phyloP scores from a whole-genome alignment of 108 stramenopile genomes.

The Cyclotella cryptica region DNA sequence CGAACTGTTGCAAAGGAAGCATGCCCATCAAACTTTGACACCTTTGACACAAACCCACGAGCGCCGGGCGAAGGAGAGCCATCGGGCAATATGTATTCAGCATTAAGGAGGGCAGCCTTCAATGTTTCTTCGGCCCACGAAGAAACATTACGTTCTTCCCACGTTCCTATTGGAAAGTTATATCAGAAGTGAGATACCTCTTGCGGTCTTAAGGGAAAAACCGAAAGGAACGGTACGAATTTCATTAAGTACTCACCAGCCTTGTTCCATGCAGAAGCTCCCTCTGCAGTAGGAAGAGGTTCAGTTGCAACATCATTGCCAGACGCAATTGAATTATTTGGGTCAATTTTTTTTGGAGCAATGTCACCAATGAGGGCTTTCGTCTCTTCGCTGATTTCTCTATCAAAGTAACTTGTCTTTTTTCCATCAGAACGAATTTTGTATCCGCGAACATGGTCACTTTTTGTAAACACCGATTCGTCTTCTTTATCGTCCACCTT shows the following conservation, averaged over 20 bases:
- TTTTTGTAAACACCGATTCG: conserved; percentile 64
- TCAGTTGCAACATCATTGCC: conserved; percentile 39
- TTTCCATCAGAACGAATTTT: conserved; percentile 93
- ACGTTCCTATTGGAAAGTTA: conserved; percentile 66
- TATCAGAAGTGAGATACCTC: neutral
- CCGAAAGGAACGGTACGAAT: too few relatives aligned
- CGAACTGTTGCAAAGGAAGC: conserved; percentile 87
- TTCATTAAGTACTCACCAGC: conserved; percentile 55
- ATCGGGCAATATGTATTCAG: conserved; percentile 67
- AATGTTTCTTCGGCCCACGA: conserved; percentile 86
- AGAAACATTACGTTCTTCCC: conserved; percentile 92
- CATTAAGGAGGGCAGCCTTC: conserved; percentile 53
- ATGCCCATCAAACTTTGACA: conserved; percentile 73
- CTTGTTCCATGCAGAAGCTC: conserved; percentile 84
- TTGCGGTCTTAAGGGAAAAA: neutral
- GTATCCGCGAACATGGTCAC: conserved; percentile 93
- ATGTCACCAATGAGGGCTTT: conserved; percentile 94
- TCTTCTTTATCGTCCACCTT: conserved; percentile 21
- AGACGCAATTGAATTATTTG: conserved; percentile 34
- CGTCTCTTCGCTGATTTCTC: conserved; percentile 93
- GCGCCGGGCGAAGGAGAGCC: conserved; percentile 78
- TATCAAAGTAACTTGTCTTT: conserved; percentile 96
- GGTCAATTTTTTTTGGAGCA: conserved; percentile 90
- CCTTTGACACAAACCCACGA: conserved; percentile 43
- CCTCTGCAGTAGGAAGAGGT: conserved; percentile 24